These are phyloP conservation scores for Podospora australis DNA, from an alignment of 495 filamentous ascomycete species.

Conservation along the genomic window DNA sequence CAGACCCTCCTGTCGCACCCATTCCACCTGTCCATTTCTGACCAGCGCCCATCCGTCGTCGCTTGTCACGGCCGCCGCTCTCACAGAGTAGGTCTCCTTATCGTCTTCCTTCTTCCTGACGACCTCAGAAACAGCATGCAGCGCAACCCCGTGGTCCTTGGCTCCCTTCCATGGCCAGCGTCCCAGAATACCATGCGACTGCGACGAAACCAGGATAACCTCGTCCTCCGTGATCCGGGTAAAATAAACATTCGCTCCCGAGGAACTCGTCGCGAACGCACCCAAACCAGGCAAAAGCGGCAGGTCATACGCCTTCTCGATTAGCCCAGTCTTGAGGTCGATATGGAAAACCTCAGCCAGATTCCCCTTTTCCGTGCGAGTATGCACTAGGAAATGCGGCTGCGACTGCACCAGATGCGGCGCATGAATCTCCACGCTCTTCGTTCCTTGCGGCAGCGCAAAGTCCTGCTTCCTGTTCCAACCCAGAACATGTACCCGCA, in stretches of 20 bases:
- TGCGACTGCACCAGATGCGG: constrained; percentile 60
- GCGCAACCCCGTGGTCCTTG: constrained; percentile 32
- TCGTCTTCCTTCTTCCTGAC: constrained; percentile 49
- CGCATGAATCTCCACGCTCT: constrained; percentile 65
- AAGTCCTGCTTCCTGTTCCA: constrained; percentile 56
- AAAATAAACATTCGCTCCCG: constrained; percentile 80
- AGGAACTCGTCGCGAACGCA: constrained; percentile 70
- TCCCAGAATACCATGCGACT: constrained; percentile 65
- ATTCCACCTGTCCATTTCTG: constrained; percentile 71
- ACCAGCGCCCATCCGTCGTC: constrained; percentile 77
- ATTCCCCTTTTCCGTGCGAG: constrained; percentile 59
- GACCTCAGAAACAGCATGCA: constrained; percentile 78
- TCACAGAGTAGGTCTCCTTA: constrained; percentile 64
- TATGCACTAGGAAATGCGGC: constrained; percentile 81
- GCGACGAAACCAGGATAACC: constrained; percentile 64
- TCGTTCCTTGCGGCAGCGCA: constrained; percentile 51
- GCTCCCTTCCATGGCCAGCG: constrained; percentile 55
- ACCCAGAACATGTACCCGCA: constrained; percentile 78
- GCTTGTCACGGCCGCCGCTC: constrained; percentile 63
- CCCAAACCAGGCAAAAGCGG: constrained; percentile 62
- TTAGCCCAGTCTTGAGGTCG: constrained; percentile 55
- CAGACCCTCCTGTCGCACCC: constrained; percentile 77
- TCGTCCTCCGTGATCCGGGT: constrained; percentile 69
- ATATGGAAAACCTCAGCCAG: constrained; percentile 85
- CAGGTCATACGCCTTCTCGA: constrained; percentile 69